Evolutionary conservation across 176 grass and related monocot genomes (phyloP).

Genomic region (Carex kokanica): DNA sequence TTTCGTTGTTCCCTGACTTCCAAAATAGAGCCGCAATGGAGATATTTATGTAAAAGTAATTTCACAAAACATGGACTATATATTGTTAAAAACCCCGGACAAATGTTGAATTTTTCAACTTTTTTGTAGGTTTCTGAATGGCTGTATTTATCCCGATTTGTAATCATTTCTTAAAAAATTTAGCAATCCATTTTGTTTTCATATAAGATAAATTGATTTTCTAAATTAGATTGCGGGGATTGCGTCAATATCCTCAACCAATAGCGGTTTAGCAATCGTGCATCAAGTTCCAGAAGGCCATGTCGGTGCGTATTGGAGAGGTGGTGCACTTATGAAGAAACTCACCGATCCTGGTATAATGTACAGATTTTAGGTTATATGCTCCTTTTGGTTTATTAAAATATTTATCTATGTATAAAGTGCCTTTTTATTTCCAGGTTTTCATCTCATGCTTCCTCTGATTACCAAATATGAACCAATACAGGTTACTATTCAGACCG

Average conservation of each 20-base stretch:
- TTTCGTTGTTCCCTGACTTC: not conserved
- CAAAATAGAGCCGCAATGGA: not conserved
- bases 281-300: constrained; percentile 98
- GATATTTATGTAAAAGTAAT: not conserved
- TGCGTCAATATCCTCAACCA: constrained; percentile 36
- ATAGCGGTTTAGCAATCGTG: constrained; percentile 32
- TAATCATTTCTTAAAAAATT: not conserved
- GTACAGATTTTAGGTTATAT: not conserved
- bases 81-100: not conserved
- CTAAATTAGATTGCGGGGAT: not conserved
- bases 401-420: not conserved
- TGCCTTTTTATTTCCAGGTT: constrained; percentile 37
- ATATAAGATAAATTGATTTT: not conserved
- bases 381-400: not conserved
- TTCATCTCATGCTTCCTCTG: constrained; percentile 83
- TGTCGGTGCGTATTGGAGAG: constrained; percentile 98
- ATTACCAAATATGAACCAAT: constrained; percentile 84
- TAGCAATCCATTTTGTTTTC: not conserved
- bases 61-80: not conserved
- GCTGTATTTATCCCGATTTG: not conserved
- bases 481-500: constrained; percentile 93
- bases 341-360: constrained; percentile 73
- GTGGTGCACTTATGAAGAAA: constrained; percentile 86
- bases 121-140: not conserved
- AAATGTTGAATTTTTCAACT: not conserved